Percentiles rank a stretch among this genome's conserved stretches.
Conservation (phyloP, 441 rosid species). For the Euphorbia corollata region DNA sequence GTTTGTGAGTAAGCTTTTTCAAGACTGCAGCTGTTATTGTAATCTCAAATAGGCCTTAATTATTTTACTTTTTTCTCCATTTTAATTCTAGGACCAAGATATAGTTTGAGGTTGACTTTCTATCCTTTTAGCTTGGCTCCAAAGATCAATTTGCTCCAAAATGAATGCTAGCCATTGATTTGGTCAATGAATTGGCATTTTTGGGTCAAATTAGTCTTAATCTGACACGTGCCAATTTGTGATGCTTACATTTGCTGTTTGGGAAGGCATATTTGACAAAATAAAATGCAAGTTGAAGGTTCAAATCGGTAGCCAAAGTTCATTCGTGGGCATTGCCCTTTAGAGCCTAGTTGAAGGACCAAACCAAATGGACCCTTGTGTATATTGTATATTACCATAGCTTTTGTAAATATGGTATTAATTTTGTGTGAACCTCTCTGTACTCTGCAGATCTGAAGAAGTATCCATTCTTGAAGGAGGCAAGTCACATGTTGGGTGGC, state of each 20-base stretch:
- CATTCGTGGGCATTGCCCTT: too few species aligned
- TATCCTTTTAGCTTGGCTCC: neutral
- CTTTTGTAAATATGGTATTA: neutral
- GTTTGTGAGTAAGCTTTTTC: too few species aligned
- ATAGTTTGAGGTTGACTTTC: too few species aligned
- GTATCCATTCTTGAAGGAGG: constrained; percentile 61
- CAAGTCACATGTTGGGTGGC: constrained; percentile 66
- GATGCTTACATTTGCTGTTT: neutral
- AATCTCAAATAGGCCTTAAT: too few species aligned
- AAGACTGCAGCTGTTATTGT: too few species aligned
- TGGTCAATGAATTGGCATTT: neutral
- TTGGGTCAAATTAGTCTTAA: neutral
- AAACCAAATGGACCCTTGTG: too few species aligned
- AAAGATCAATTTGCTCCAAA: too few species aligned
- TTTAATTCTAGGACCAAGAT: too few species aligned
- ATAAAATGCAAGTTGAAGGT: neutral
- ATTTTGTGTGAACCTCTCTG: constrained; percentile 6
- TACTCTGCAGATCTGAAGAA: constrained; percentile 46
- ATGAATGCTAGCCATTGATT: neutral
- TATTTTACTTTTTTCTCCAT: too few species aligned
- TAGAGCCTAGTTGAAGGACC: too few species aligned
- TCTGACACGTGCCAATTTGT: neutral
- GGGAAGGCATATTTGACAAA: neutral
- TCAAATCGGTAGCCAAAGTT: neutral
- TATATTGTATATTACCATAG: neutral